Evolutionary conservation across 306 rosid genomes (phyloP), one percentile per base, ranked within the genome.

Genomic region (Lagenaria siceraria): DNA sequence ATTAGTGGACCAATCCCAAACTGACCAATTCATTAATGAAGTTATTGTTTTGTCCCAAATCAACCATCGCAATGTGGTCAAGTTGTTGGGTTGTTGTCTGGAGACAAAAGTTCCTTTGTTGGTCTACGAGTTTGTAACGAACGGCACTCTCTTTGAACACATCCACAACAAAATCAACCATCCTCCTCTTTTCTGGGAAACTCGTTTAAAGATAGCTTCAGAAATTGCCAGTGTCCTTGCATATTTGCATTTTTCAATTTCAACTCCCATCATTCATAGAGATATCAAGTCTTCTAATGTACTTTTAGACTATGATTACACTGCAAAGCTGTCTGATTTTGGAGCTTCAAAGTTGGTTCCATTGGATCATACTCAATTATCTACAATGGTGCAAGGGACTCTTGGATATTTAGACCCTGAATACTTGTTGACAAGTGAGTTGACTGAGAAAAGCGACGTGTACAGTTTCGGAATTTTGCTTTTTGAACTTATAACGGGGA

Each of bases 401-500:
- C 27, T 85, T 0, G 91, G 91, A 1, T 88, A 85, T 38, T 53
- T 88, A 1, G 86, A 88, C 48, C 85, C 88, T 0, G 85, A 86
- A 35, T 89, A 86, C 48, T 10, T 84, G 53, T 80, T 56, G 1
- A 78, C 84, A 29, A 68, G 78, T 42, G 81, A 84, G 19, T 13
- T 88, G 10, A 86, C 82, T 0, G 84, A 80, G n/a, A 84, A 86
- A 10, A 88, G 89, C 12, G 89, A 85, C 53, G 91, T 88, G 0
- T 88, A 88, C 21, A 88, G 87, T 31, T 88, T 88, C 12, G 88
- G 90, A 8, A 87, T 89, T 6, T 85, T 87, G 4, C 36, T 89
- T 7, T 75, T 82, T 2, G 91, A 89, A 71, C 43, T 89, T 19
- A 29, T 87, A 5, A 89, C 88, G 0, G 84, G 91, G 24, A 83